These are phyloP conservation scores for Cupressus sempervirens DNA, from an alignment of 75 land plant species.

Conservation along the genomic window DNA sequence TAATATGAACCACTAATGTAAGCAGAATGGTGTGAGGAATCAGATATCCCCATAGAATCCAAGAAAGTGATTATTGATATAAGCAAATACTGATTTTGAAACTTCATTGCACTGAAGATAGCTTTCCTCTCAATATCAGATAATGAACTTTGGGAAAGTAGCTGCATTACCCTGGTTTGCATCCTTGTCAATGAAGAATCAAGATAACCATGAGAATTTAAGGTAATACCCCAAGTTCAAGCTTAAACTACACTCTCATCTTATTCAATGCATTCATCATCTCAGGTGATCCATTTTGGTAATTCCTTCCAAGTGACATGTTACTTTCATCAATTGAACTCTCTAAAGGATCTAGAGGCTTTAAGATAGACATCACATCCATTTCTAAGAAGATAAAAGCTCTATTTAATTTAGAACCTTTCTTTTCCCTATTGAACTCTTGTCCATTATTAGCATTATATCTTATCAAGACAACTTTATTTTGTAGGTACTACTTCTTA, in stretches of 20 bases:
- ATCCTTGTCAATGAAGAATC: conserved; percentile 33
- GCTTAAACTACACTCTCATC: conserved; percentile 10
- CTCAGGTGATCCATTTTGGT: conserved; percentile 11
- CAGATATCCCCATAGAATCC: conserved; percentile 4
- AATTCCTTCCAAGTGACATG: conserved; percentile 16
- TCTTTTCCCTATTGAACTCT: neutral
- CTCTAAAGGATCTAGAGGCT: conserved; percentile 26
- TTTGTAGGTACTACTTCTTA: too few relatives aligned
- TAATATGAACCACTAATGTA: neutral
- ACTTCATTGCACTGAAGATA: conserved; percentile 12
- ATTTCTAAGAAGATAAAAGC: neutral
- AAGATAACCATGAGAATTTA: conserved; percentile 27
- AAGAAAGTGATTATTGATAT: conserved; percentile 7
- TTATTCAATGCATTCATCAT: conserved; percentile 21
- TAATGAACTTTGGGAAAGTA: conserved; percentile 5
- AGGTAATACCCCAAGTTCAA: conserved; percentile 21
- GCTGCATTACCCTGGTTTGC: neutral
- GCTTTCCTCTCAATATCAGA: conserved; percentile 8
- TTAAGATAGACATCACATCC: conserved; percentile 37
- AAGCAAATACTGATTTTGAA: conserved; percentile 6
- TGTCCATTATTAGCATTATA: too few relatives aligned
- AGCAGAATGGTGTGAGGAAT: neutral
- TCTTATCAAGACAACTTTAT: too few relatives aligned
- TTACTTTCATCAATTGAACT: conserved; percentile 15
- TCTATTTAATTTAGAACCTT: neutral